Conservation (phyloP, 2,329 filamentous ascomycete species). For the Mycosphaerelloides madeirae region DNA sequence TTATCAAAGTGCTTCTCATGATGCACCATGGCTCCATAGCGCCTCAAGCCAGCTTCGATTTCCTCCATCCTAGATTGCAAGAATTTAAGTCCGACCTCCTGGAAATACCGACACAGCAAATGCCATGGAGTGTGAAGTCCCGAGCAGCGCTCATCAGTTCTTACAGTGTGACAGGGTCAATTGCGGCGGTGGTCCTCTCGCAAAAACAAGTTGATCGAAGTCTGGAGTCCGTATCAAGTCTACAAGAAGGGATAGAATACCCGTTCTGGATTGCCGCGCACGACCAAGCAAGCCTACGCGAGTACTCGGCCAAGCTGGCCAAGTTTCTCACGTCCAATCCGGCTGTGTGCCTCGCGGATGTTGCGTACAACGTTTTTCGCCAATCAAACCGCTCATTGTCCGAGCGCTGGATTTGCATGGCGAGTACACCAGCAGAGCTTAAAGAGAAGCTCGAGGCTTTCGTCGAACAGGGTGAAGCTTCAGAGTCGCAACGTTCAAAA, state of each 20-base stretch:
- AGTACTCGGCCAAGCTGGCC: neutral
- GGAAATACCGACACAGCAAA: too few species aligned
- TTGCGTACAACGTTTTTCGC: neutral
- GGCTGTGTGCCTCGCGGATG: neutral
- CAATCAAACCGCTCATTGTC: too few species aligned
- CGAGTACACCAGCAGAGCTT: too few species aligned
- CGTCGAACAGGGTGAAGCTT: too few species aligned
- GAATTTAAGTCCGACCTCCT: neutral
- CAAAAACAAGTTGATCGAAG: too few species aligned
- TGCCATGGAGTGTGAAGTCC: too few species aligned
- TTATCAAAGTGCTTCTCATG: constrained; percentile 37
- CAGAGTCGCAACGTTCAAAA: too few species aligned
- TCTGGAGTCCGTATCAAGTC: too few species aligned
- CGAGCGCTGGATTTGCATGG: too few species aligned
- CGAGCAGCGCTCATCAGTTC: constrained; percentile 33
- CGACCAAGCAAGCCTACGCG: neutral
- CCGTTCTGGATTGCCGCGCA: neutral
- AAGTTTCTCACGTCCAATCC: too few species aligned
- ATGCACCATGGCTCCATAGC: constrained; percentile 31
- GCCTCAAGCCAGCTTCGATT: constrained; percentile 16
- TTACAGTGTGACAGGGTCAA: constrained; percentile 36
- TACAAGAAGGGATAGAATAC: too few species aligned
- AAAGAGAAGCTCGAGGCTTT: too few species aligned
- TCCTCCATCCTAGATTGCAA: constrained; percentile 6
- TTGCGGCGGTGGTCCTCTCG: constrained; percentile 12